A percentile compares a stretch with the other conserved stretches of the same genome.
Evolutionary conservation across 2,329 filamentous ascomycete species (phyloP).

Genomic region (Verticillium zaregamsianum): DNA sequence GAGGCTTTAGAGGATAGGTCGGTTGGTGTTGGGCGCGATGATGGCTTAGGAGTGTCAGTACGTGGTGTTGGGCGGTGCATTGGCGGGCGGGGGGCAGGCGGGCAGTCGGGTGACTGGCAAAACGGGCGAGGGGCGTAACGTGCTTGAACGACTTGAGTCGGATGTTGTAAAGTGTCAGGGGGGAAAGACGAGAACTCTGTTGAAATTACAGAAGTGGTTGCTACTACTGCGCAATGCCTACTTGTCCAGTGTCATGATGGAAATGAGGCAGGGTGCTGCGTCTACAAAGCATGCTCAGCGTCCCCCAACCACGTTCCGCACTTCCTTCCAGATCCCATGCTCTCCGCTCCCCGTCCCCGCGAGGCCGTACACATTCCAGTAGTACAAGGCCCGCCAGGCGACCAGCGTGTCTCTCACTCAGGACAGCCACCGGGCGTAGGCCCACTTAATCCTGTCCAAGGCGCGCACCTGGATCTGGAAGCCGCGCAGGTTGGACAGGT

Average conservation of each 20-base stretch:
- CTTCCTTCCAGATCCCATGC: neutral
- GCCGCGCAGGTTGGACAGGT: constrained; percentile 79
- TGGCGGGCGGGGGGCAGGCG: neutral
- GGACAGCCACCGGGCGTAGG: constrained; percentile 73
- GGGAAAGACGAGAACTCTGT: neutral
- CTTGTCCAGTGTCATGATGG: neutral
- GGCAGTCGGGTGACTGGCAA: neutral
- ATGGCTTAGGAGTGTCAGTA: neutral
- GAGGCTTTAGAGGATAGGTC: neutral
- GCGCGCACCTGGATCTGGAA: constrained; percentile 75
- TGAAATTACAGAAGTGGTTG: neutral
- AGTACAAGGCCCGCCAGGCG: neutral
- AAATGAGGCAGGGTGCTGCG: neutral
- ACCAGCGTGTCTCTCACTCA: constrained; percentile 10
- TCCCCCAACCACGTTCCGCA: neutral
- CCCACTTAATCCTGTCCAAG: constrained; percentile 82
- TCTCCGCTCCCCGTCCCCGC: too few relatives aligned
- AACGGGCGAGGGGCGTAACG: neutral
- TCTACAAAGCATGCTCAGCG: neutral
- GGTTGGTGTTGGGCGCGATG: neutral
- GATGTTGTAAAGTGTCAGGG: neutral
- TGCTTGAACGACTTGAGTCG: neutral
- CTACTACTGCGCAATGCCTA: neutral
- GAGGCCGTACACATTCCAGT: neutral
- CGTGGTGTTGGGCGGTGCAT: neutral